Evolutionary conservation across 305 asterid species (phyloP).

Genomic region (Fraxinus dipetala): DNA sequence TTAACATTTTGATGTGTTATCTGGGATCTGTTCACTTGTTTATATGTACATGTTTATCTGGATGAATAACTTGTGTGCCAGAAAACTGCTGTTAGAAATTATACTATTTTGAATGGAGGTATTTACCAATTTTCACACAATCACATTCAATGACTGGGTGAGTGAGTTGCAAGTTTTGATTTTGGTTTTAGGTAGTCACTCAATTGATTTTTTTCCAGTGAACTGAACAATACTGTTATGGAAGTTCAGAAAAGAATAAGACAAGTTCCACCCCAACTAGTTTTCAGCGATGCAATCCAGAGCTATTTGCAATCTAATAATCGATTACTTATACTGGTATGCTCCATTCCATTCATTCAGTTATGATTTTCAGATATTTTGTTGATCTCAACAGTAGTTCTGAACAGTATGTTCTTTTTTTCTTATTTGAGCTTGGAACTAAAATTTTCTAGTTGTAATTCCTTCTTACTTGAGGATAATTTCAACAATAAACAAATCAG

Average conservation of each 20-base stretch:
- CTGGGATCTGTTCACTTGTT: background rate
- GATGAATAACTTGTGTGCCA: background rate
- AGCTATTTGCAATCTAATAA: slow-evolving; percentile 66
- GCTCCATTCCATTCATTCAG: slow-evolving; percentile 18
- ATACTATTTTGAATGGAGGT: background rate
- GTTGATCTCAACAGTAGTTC: background rate
- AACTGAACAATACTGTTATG: slow-evolving; percentile 86
- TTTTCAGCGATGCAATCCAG: slow-evolving; percentile 50
- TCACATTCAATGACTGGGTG: background rate
- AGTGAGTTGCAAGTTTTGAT: background rate
- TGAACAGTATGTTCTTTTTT: background rate
- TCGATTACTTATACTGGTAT: slow-evolving; percentile 84
- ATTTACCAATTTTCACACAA: background rate
- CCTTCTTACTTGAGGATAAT: background rate
- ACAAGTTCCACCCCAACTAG: slow-evolving; percentile 69
- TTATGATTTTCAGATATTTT: slow-evolving; percentile 6
- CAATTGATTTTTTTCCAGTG: slow-evolving; percentile 49
- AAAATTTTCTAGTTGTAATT: background rate
- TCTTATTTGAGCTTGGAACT: background rate
- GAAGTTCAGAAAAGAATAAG: slow-evolving; percentile 89
- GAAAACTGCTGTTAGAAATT: background rate
- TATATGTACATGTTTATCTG: background rate
- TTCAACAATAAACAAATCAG: background rate
- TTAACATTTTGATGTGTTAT: background rate
- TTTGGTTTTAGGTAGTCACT: background rate